phyloP scores from a whole-genome alignment of 257 asterid species.

The Gentiana dahurica region DNA sequence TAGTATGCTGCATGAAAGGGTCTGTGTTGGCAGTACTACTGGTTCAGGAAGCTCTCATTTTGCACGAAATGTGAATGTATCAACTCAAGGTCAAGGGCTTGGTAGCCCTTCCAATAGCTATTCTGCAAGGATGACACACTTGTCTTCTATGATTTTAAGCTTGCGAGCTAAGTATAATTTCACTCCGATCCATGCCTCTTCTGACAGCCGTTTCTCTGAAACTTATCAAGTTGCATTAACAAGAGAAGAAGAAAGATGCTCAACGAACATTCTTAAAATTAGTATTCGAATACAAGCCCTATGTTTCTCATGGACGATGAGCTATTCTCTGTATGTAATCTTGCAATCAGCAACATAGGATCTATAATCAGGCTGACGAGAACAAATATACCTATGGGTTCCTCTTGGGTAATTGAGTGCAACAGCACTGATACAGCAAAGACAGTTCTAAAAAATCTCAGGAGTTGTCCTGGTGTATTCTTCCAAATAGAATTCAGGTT shows the following conservation, averaged over 20 bases:
- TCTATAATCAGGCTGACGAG: slow-evolving; percentile 43
- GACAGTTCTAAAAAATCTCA: slow-evolving; percentile 35
- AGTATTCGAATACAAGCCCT: slow-evolving; percentile 28
- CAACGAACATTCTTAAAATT: slow-evolving; percentile 35
- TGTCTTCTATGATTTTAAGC: slow-evolving; percentile 39
- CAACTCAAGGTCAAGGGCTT: slow-evolving; percentile 37
- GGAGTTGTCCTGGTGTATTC: slow-evolving; percentile 46
- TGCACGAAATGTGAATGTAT: slow-evolving; percentile 35
- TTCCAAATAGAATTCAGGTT: slow-evolving; percentile 64
- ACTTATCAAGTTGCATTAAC: slow-evolving; percentile 13
- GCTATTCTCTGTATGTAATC: slow-evolving; percentile 42
- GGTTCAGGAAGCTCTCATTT: slow-evolving; percentile 33
- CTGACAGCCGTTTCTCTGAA: slow-evolving; percentile 26
- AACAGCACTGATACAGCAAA: slow-evolving; percentile 43
- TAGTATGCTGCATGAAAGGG: slow-evolving; percentile 33
- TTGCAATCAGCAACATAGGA: slow-evolving; percentile 43
- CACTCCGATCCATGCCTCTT: slow-evolving; percentile 23
- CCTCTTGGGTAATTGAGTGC: slow-evolving; percentile 57
- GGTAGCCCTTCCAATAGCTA: slow-evolving; percentile 48
- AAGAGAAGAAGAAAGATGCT: slow-evolving; percentile 32
- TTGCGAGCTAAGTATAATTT: slow-evolving; percentile 41
- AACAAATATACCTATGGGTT: slow-evolving; percentile 29
- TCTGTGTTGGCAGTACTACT: slow-evolving; percentile 30
- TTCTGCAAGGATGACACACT: slow-evolving; percentile 30
- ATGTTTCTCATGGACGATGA: slow-evolving; percentile 44